Evolutionary conservation across 2,329 filamentous ascomycete species (phyloP), one percentile per base, ranked within the genome.

Genomic region (Sphaerulina populicola): DNA sequence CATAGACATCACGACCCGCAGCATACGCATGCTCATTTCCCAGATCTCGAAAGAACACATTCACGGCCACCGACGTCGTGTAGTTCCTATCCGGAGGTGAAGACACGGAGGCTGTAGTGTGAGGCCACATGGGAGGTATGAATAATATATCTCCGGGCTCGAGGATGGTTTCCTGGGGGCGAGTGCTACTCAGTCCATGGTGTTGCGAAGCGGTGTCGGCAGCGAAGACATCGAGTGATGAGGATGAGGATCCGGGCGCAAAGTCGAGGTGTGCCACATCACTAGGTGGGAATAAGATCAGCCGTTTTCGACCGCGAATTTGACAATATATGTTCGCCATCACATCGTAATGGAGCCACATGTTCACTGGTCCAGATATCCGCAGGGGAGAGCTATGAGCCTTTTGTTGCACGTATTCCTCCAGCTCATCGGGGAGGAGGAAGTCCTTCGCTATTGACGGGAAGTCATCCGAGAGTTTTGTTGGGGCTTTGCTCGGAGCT

Each of bases 271-370:
- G 71, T 15, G 74, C 74, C 14, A 93, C 81, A 62, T 94, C 88
- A 2, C 75, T 72, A 0, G 90, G 89, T 1, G 87, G 88, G 65
- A 88, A 95, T 1, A 95, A 74, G 4, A 88, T 69, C 52, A 94
- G 74, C 27, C 78, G 77, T 64, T 93, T 94, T 1, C 77, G 76
- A 4, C 89, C 88, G 35, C 72, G 71, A 46, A 94, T 77, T 64
- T 95, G 89, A 62, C 83, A 88, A 54, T 93, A 83, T 3, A 94
- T 75, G 62, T 94, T 95, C 44, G 88, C 86, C 77, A 94, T 89
- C 12, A 93, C 87, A 69, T 94, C 87, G 71, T 93, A 94, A 68
- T 94, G 88, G 30, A 94, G 74, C 89, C 90, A 95, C 79, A 95
- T 86, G 37, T 82, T 85, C 9, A 91, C 85, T 1, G 80, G 80